Evolutionary conservation across 169 alveolate species (phyloP).

Genomic region (Theileria sp.): DNA sequence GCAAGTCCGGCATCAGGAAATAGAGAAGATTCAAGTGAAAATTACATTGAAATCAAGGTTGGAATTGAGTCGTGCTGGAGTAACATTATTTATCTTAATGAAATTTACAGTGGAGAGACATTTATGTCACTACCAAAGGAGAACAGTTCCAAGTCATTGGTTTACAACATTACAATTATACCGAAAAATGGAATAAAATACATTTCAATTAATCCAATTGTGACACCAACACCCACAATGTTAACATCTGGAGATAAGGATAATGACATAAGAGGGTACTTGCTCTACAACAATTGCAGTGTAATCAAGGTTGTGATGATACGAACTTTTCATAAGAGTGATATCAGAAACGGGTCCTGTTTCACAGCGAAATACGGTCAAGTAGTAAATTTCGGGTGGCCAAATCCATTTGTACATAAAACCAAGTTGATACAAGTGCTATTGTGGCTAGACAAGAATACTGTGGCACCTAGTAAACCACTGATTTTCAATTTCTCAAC

Average conservation of each 20-base stretch:
- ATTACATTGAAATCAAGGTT: slow-evolving; percentile 42
- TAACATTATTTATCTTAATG: slow-evolving; percentile 75
- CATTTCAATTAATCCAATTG: slow-evolving; percentile 71
- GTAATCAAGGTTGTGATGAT: slow-evolving; percentile 72
- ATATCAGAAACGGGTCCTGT: slow-evolving; percentile 20
- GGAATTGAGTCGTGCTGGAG: slow-evolving; percentile 72
- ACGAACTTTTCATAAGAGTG: slow-evolving; percentile 72
- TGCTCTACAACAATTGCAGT: slow-evolving; percentile 56
- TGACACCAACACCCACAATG: slow-evolving; percentile 70
- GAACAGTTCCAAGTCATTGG: slow-evolving; percentile 59
- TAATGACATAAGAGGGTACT: slow-evolving; percentile 69
- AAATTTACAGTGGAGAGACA: slow-evolving; percentile 78
- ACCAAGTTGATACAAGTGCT: slow-evolving; percentile 74
- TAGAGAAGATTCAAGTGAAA: slow-evolving; percentile 11
- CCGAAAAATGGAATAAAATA: slow-evolving; percentile 80
- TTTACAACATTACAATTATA: slow-evolving; percentile 72
- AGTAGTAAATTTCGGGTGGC: slow-evolving; percentile 81
- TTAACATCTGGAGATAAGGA: slow-evolving; percentile 64
- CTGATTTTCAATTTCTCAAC: slow-evolving; percentile 72
- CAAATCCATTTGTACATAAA: slow-evolving; percentile 78
- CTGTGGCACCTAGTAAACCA: slow-evolving; percentile 79
- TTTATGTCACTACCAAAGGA: slow-evolving; percentile 74
- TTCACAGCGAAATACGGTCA: slow-evolving; percentile 74
- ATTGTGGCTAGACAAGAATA: slow-evolving; percentile 76
- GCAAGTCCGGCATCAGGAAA: background rate